Conservation (phyloP, 805 yeast species). For the Babjeviella inositovora region DNA sequence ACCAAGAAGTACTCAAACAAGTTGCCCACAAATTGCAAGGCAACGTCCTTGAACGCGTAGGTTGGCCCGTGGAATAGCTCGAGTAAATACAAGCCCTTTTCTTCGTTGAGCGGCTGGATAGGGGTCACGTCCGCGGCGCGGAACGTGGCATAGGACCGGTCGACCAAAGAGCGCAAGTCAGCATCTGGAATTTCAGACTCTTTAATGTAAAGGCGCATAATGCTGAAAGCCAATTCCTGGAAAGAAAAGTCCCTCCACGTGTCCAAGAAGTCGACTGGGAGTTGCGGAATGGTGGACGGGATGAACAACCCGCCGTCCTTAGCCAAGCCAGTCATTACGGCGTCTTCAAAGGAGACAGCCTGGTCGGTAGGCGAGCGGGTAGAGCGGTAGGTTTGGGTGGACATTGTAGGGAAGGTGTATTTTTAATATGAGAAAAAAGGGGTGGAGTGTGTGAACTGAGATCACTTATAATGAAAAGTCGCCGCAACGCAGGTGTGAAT, state of each 20-base stretch:
- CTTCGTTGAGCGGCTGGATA: constrained; percentile 24
- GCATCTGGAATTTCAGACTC: constrained; percentile 54
- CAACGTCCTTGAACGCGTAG: constrained; percentile 97
- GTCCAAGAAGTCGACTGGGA: constrained; percentile 35
- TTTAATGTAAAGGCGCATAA: constrained; percentile 66
- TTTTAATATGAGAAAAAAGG: too few species aligned
- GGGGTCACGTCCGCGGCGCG: constrained; percentile 87
- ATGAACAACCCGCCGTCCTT: constrained; percentile 93
- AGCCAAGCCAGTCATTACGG: constrained; percentile 82
- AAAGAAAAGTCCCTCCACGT: constrained; percentile 67
- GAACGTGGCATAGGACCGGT: constrained; percentile 78
- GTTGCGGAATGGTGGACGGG: constrained; percentile 68
- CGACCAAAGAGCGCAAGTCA: constrained; percentile 49
- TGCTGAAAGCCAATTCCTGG: constrained; percentile 75
- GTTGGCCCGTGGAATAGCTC: constrained; percentile 99
- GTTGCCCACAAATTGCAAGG: constrained; percentile 95
- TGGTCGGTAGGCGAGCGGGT: constrained; percentile 47
- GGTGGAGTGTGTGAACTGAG: too few species aligned
- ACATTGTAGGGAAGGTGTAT: constrained; percentile 2
- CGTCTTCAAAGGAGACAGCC: constrained; percentile 59
- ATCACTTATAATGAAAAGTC: background rate
- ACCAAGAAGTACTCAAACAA: constrained; percentile 82
- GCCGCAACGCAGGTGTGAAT: background rate
- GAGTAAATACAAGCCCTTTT: constrained; percentile 51
- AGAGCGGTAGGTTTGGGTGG: constrained; percentile 58